phyloP scores from a whole-genome alignment of 441 rosid species.

The Hypseocharis bilobata region DNA sequence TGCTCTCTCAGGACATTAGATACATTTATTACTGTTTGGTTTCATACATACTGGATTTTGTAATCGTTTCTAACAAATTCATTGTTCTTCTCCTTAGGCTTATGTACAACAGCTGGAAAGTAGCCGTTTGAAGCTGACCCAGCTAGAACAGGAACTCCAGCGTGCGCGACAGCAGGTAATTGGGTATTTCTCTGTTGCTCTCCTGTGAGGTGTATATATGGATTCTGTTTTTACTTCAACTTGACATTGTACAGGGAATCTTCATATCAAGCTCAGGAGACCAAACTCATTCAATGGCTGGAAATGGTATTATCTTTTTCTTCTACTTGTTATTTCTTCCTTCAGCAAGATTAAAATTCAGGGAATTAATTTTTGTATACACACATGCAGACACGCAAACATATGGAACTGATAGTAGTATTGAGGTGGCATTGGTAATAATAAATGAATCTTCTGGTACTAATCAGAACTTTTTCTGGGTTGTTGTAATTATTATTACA shows the following conservation, averaged over 20 bases:
- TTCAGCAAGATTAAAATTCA: not conserved
- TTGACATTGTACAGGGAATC: conserved; percentile 49
- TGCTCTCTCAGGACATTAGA: not conserved
- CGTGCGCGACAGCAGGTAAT: conserved; percentile 93
- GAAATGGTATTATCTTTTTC: conserved; percentile 56
- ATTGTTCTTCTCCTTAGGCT: conserved; percentile 38
- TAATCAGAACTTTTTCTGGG: not conserved
- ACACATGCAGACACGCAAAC: too few species aligned
- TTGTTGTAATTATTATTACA: too few species aligned
- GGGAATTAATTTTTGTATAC: not conserved
- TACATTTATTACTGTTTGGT: not conserved
- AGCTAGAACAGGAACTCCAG: conserved; percentile 94
- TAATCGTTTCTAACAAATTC: conserved; percentile 6
- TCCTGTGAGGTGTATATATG: not conserved
- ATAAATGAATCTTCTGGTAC: not conserved
- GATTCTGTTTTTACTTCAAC: not conserved
- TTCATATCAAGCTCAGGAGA: conserved; percentile 96
- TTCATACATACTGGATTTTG: not conserved
- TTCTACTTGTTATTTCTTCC: not conserved
- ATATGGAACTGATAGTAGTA: not conserved
- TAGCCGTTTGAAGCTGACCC: conserved; percentile 85
- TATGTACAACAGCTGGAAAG: conserved; percentile 95
- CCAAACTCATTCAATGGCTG: conserved; percentile 71
- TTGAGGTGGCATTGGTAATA: not conserved
- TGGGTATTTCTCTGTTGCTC: conserved; percentile 17